Evolutionary conservation across 2,329 filamentous ascomycete species (phyloP), one percentile per base, ranked within the genome.

Genomic region (Venturia effusa): DNA sequence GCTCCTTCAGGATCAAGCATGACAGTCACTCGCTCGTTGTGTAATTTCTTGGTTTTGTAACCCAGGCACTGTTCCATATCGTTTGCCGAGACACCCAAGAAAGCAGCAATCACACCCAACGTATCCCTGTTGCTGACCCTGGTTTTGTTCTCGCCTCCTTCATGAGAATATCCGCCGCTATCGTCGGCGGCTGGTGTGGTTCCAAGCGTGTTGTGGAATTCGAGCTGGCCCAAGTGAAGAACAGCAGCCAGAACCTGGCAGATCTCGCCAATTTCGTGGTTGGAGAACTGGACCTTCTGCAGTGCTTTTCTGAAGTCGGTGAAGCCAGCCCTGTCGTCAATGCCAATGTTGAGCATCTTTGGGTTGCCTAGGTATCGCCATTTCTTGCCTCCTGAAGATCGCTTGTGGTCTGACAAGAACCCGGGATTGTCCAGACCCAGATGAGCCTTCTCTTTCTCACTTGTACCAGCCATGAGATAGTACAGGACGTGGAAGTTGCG

Each of bases 311-410:
- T 97, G 82, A 99, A 97, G 62, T 97, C 88, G 72, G 96, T 90
- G 75, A 99, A 99, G 4, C 93, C 94, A 71, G 97, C 92, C 1
- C 88, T 83, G 72, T 99, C 94, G 71, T 99, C 97, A 73, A 99
- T 92, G 65, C 94, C 94, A 34, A 97, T 91, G 75, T 96, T 97
- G 68, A 99, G 83, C 76, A 99, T 94, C 0, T 93, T 97, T 0
- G 93, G 94, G 70, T 99, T 94, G 3, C 94, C 94, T 3, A 99
- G 83, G 72, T 96, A 99, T 73, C 92, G 89, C 94, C 94, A 99
- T 76, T 94, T 83, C 78, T 91, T 95, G 70, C 88, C 85, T 19
- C 76, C 72, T 22, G 81, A 74, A 0, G 84, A 85, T 13, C 82
- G 75, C 64, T 84, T 77, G 6, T 80, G 80, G 4, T 80, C 73